phyloP scores from a whole-genome alignment of 140 eudicot species.

The Oenanthe javanica region DNA sequence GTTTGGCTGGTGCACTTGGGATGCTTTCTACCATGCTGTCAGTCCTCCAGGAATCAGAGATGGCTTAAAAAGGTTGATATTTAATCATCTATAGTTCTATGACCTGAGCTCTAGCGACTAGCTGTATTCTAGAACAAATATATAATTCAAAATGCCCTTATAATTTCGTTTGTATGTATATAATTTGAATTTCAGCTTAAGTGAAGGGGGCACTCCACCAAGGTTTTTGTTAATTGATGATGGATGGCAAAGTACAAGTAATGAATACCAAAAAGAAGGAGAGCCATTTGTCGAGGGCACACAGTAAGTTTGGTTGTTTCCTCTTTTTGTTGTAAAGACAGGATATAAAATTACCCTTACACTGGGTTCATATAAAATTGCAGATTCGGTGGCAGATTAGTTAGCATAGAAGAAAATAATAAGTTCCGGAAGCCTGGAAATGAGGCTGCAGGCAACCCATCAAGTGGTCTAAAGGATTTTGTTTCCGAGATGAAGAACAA shows the following conservation, averaged over 20 bases:
- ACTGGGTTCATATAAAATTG: neutral
- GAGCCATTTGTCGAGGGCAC: conserved; percentile 30
- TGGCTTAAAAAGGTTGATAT: conserved; percentile 26
- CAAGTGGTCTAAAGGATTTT: conserved; percentile 32
- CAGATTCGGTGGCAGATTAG: conserved; percentile 38
- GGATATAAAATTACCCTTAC: neutral
- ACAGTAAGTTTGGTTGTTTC: conserved; percentile 18
- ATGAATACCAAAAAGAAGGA: conserved; percentile 38
- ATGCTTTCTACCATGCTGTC: conserved; percentile 43
- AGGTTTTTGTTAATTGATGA: conserved; percentile 45
- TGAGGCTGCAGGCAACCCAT: conserved; percentile 6
- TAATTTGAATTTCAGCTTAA: conserved; percentile 19
- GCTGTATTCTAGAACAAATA: neutral
- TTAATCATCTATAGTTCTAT: neutral
- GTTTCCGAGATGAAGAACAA: conserved; percentile 27
- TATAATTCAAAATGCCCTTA: neutral
- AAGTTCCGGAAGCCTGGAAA: conserved; percentile 22
- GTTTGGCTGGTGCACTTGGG: conserved; percentile 68
- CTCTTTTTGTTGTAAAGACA: too few species aligned
- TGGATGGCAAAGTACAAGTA: conserved; percentile 42
- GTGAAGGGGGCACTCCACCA: conserved; percentile 41
- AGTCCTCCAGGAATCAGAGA: conserved; percentile 39
- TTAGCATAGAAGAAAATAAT: conserved; percentile 32
- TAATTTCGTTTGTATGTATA: neutral
- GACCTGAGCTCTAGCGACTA: neutral